A percentile compares a stretch with the other conserved stretches of the same genome.
These are phyloP conservation scores for Aspergillus sp. DNA, from an alignment of 2,329 filamentous ascomycete genomes.

Conservation along the genomic window DNA sequence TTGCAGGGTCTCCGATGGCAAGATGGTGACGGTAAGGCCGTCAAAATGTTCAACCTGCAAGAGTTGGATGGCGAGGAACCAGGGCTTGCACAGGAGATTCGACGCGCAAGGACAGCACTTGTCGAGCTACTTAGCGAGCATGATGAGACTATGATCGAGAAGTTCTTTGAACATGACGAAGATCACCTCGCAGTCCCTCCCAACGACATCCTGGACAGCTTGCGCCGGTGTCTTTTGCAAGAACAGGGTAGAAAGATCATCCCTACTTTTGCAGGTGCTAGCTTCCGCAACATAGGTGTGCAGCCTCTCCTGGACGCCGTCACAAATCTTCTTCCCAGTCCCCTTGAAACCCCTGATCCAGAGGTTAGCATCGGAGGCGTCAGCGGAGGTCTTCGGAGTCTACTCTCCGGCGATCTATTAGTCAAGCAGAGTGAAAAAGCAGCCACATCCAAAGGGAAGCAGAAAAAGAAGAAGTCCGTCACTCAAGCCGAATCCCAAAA, in stretches of 20 bases:
- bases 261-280: conserved; percentile 87
- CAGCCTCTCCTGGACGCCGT: conserved; percentile 89
- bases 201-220: conserved; percentile 67
- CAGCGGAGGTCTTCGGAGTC: conserved; percentile 56
- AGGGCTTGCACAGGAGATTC: conserved; percentile 65
- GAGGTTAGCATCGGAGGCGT: conserved; percentile 68
- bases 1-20: conserved; percentile 75
- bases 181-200: conserved; percentile 69
- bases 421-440: conserved; percentile 38
- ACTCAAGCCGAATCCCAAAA: conserved; percentile 49
- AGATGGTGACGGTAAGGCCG: conserved; percentile 64
- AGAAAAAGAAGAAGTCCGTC: conserved; percentile 46
- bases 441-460: conserved; percentile 40
- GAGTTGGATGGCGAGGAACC: conserved; percentile 55
- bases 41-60: conserved; percentile 59
- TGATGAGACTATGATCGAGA: conserved; percentile 82
- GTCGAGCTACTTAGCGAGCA: conserved; percentile 85
- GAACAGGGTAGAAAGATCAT: conserved; percentile 69
- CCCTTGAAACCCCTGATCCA: conserved; percentile 75
- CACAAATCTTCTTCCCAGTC: conserved; percentile 82
- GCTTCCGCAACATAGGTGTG: conserved; percentile 90
- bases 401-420: conserved; percentile 51
- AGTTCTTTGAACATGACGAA: conserved; percentile 75
- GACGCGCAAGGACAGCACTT: conserved; percentile 72
- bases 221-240: conserved; percentile 68